Conservation (phyloP, 768 basidiomycete genomes). For the Termitomyces bulborhizus region DNA sequence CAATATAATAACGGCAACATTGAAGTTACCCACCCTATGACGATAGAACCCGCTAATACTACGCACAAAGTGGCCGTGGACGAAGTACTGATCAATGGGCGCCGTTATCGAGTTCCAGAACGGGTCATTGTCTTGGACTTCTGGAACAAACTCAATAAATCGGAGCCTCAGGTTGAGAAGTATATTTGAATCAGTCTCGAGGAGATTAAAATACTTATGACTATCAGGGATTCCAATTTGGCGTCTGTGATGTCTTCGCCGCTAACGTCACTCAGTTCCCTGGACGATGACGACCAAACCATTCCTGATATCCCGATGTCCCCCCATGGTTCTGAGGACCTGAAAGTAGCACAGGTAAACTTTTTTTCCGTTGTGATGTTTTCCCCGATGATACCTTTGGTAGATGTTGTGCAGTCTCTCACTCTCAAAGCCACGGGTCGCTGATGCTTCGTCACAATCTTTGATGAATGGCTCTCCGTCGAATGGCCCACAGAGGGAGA, state of each 20-base stretch:
- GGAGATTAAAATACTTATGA: neutral
- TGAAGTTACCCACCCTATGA: conserved; percentile 71
- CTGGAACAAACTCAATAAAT: conserved; percentile 74
- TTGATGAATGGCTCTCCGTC: conserved; percentile 13
- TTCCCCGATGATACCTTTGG: neutral
- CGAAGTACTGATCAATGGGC: conserved; percentile 82
- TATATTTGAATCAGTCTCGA: conserved; percentile 20
- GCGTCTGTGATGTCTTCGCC: conserved; percentile 62
- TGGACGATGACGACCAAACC: conserved; percentile 53
- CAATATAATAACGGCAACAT: conserved; percentile 91
- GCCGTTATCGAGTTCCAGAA: conserved; percentile 91
- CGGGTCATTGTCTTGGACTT: conserved; percentile 90
- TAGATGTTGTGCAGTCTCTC: conserved; percentile 37
- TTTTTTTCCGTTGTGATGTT: neutral
- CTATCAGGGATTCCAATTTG: conserved; percentile 28
- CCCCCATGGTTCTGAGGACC: conserved; percentile 38
- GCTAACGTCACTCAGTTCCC: conserved; percentile 65
- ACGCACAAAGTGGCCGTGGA: conserved; percentile 56
- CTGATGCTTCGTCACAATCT: conserved; percentile 1
- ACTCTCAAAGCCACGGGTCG: conserved; percentile 11
- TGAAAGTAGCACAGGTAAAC: conserved; percentile 53
- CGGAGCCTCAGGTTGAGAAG: conserved; percentile 32
- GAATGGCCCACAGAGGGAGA: conserved; percentile 24
- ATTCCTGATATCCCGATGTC: conserved; percentile 18
- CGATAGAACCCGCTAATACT: conserved; percentile 28